Conservation (phyloP, 495 filamentous ascomycete species). For the Neurospora discreta region DNA sequence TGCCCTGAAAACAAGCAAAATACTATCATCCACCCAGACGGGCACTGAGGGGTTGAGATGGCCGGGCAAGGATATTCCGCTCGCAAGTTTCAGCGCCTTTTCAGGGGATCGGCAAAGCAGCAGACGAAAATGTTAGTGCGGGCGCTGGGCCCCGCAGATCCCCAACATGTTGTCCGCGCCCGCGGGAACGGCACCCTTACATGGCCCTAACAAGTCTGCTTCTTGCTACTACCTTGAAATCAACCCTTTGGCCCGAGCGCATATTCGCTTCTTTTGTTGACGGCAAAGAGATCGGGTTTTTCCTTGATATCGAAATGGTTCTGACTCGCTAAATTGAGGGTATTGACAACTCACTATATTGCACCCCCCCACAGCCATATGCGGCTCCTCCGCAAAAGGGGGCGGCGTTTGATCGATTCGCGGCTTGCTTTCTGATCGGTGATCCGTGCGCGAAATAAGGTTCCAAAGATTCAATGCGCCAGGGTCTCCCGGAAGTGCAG, state of each 20-base stretch:
- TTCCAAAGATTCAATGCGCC: not conserved
- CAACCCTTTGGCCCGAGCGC: slow-evolving; percentile 2
- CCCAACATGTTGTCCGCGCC: slow-evolving; percentile 30
- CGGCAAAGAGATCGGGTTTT: not conserved
- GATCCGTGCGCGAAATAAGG: not conserved
- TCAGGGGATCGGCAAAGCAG: not conserved
- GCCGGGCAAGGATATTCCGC: slow-evolving; percentile 10
- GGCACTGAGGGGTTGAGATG: slow-evolving; percentile 5
- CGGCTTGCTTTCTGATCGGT: not conserved
- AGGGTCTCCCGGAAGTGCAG: not conserved
- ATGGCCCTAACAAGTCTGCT: not conserved
- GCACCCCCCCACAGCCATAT: not conserved
- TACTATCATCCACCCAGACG: not conserved
- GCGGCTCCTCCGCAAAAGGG: not conserved
- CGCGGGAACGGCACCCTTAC: not conserved
- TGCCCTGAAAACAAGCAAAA: not conserved
- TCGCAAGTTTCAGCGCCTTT: not conserved
- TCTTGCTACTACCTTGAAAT: not conserved
- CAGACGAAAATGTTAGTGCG: slow-evolving; percentile 14
- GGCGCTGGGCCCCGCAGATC: slow-evolving; percentile 27
- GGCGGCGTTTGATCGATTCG: not conserved
- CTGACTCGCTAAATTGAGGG: not conserved
- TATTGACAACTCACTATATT: not conserved
- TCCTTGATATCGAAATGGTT: not conserved
- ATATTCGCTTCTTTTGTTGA: not conserved